phyloP scores from a whole-genome alignment of 805 yeast genomes.

The Saccharomyces paradoxus region DNA sequence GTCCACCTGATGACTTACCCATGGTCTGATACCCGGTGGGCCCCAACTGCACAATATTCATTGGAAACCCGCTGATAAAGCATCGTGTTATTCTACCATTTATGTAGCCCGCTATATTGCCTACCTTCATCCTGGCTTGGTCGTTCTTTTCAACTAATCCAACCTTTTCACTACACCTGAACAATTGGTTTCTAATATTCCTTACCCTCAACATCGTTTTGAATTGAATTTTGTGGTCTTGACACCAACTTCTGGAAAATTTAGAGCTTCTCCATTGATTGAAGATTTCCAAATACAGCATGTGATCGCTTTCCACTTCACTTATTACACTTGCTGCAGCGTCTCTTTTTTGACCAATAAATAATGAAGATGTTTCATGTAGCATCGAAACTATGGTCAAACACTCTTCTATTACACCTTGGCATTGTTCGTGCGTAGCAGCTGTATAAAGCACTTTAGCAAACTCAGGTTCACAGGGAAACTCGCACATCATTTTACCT shows the following conservation, averaged over 20 bases:
- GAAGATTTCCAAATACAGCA: conserved; percentile 66
- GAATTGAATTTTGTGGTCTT: conserved; percentile 72
- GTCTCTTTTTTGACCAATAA: conserved; percentile 18
- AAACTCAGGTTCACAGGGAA: conserved; percentile 87
- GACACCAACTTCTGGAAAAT: conserved; percentile 72
- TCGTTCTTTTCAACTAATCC: conserved; percentile 20
- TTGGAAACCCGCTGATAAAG: conserved; percentile 30
- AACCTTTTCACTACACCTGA: conserved; percentile 43
- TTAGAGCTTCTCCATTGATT: conserved; percentile 66
- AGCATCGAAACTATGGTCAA: conserved; percentile 75
- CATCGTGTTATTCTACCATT: conserved; percentile 8
- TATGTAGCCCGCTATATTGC: background rate
- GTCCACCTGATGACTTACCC: conserved; percentile 38
- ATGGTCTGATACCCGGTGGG: conserved; percentile 25
- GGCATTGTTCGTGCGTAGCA: conserved; percentile 35
- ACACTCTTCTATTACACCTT: conserved; percentile 56
- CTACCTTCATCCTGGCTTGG: conserved; percentile 5
- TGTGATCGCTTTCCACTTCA: conserved; percentile 57
- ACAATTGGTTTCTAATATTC: conserved; percentile 65
- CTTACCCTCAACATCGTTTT: conserved; percentile 59
- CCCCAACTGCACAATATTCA: conserved; percentile 25
- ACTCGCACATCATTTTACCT: conserved; percentile 82
- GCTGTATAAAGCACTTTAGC: conserved; percentile 68
- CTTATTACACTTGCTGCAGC: conserved; percentile 38
- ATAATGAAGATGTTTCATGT: conserved; percentile 57